Base-by-base conservation (phyloP, 441 rosid genomes). In the Metrosideros polymorpha region DNA sequence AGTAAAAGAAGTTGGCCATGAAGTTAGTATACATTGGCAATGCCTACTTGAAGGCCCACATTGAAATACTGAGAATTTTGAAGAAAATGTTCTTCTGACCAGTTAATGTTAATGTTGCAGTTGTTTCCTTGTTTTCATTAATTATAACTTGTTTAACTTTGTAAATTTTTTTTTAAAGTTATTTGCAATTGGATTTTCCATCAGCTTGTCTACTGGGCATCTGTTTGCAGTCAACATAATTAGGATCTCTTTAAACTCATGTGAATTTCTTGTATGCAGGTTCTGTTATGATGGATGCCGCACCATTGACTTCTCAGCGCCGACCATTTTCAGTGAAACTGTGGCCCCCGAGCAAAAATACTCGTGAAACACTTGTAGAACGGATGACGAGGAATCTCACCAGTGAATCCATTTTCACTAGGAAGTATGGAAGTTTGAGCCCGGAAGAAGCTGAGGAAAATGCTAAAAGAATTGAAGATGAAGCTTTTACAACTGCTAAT, bases 341-440 rank as follows among this genome's bases (percentile, higher is more conserved):
- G 47, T 87, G 88, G 88, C 88, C 88, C 30, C 88, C 88, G 2
- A 87, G 88, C 84, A 42, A 87, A 76, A 87, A 87, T 47, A 84
- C 86, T 35, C 59, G 86, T 32, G 45, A 39, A 71, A 84, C 82
- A 54, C 88, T 87, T 57, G 88, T 87, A 45, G 84, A 87, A 50
- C 86, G 88, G n/a, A 87, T 87, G 75, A 87, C 29, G 8, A 87
- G 77, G 54, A 87, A 87, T 59, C 88, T 87, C 76, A 87, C 88
- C 24, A 77, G 59, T 54, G 86, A 87, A 57, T 87, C 88, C 84
- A 84, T 87, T 75, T 87, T 87, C 85, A 87, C 88, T 47, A 77
- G 85, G 30, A 87, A 87, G 82, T 87, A 87, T 76, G 88, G 88
- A 87, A 87, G 79, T 57, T 87, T 87, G 86, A 84, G 86, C 76